Evolutionary conservation across 2,329 filamentous ascomycete species (phyloP).

Genomic region (Hypomyces rosellus): DNA sequence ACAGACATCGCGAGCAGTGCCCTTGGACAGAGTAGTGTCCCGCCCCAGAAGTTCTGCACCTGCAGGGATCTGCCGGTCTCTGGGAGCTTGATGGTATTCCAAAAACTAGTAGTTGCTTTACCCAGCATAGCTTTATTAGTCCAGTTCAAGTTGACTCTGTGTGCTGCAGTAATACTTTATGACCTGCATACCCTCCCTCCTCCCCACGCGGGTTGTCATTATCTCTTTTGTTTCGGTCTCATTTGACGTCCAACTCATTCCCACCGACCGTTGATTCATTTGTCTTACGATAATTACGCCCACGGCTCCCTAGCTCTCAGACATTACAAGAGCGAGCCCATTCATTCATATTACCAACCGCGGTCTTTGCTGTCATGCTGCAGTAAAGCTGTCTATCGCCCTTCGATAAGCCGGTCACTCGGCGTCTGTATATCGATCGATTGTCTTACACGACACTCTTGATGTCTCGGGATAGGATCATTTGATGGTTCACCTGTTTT

Average conservation of each 20-base stretch:
- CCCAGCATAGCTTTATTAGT: background rate
- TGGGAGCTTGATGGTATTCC: conserved; percentile 9
- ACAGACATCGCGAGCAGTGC: conserved; percentile 3
- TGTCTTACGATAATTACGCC: conserved; percentile 5
- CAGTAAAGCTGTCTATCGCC: no score
- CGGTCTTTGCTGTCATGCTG: no score
- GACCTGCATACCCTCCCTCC: conserved; percentile 20
- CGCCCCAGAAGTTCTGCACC: conserved; percentile 9
- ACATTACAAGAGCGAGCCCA: no score
- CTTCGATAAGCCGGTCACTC: background rate
- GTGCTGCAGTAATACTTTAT: conserved; percentile 22
- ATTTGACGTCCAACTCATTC: background rate
- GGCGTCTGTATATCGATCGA: background rate
- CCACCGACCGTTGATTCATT: background rate
- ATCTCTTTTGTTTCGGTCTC: background rate
- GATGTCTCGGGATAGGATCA: background rate
- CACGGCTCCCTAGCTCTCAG: background rate
- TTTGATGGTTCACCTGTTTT: conserved; percentile 1
- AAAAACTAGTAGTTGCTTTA: conserved; percentile 5
- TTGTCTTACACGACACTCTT: conserved; percentile 1
- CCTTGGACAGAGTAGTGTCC: no score
- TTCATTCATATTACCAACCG: no score
- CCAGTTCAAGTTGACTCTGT: no score
- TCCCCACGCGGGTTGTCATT: conserved; percentile 11
- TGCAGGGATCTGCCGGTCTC: conserved; percentile 11